Evolutionary conservation across 1,139 yeast species (phyloP).

Genomic region (Kurtzmaniella natalensis): DNA sequence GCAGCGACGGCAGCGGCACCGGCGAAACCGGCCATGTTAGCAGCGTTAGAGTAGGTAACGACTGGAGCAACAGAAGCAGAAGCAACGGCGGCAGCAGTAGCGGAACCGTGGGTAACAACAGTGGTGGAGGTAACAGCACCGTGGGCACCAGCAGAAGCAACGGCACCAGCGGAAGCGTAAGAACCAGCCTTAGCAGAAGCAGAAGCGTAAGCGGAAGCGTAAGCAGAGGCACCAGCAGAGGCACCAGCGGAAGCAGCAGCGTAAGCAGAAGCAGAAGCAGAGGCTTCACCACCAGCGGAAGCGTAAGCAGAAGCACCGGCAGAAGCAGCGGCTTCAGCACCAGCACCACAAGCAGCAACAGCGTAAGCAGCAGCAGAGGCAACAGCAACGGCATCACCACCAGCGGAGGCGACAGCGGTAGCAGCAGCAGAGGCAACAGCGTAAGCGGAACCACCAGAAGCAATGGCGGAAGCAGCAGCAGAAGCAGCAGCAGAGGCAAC

Average conservation of each 20-base stretch:
- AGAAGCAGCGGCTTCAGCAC: conserved; percentile 2
- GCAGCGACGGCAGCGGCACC: conserved; percentile 44
- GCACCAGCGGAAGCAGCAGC: conserved; percentile 16
- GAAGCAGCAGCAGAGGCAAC: conserved; percentile 1
- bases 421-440: neutral
- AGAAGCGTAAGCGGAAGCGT: conserved; percentile 1
- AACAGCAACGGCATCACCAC: neutral
- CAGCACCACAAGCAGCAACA: conserved; percentile 16
- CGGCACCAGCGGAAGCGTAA: conserved; percentile 7
- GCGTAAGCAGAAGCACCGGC: conserved; percentile 1
- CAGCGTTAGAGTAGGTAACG: conserved; percentile 16
- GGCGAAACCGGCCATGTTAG: conserved; percentile 19
- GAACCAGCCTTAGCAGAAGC: conserved; percentile 9
- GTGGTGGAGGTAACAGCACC: conserved; percentile 12
- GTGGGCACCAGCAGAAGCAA: neutral
- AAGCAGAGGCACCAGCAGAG: conserved; percentile 1
- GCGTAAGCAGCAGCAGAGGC: neutral
- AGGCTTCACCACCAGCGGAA: neutral
- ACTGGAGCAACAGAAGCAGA: conserved; percentile 21
- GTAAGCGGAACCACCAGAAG: neutral
- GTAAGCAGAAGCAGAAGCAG: neutral
- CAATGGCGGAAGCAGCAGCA: neutral
- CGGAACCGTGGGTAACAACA: conserved; percentile 20
- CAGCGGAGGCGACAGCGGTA: neutral
- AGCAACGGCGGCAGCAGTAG: conserved; percentile 14